Base-by-base conservation (phyloP, 106 monocot genomes). In the Dendrobium huoshanense region DNA sequence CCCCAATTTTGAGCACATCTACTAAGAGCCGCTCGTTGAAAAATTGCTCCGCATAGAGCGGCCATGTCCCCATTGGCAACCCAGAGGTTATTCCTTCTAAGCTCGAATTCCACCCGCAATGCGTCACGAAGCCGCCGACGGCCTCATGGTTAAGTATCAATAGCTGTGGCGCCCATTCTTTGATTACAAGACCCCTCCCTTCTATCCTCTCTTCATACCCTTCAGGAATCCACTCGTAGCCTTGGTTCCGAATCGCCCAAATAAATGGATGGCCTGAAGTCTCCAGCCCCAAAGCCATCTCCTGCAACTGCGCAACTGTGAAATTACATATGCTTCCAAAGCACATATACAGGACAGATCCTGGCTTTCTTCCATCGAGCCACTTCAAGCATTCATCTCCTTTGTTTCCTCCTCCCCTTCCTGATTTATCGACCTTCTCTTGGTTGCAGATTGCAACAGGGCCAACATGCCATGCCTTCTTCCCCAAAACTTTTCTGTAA, bases 71-170 rank as follows among this genome's bases (percentile, higher is more conserved):
- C 49, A 81, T 33, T 19, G 81, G 74, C 73, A 73, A 31, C 29
- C 81, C 73, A 0, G 81, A 73, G 73, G 18, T 4, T 2, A 43
- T 55, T n/a, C 81, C 73, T n/a, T 81, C 81, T 73, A 81, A 41
- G 22, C 4, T 55, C 73, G 80, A 80, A 40, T 80, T 80, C 73
- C 81, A 83, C 0, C 81, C 81, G 75, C 81, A 81, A 41, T 81
- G 75, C 25, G 76, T 77, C 45, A 82, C 2, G 64, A 54, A 79
- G 6, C 79, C 79, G 10, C 64, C 79, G 7, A 43, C 65, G 2
- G 64, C 58, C 5, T 3, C 27, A 20, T 82, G 76, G 75, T n/a
- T 47, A 24, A 82, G 75, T n/a, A 81, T 75, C 56, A 42, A 8
- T 0, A 75, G 22, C 75, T 75, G 81, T 13, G 75, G 81, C 33